phyloP scores from a whole-genome alignment of 371 early-diverging fungal species.

The Mortierella sp. region DNA sequence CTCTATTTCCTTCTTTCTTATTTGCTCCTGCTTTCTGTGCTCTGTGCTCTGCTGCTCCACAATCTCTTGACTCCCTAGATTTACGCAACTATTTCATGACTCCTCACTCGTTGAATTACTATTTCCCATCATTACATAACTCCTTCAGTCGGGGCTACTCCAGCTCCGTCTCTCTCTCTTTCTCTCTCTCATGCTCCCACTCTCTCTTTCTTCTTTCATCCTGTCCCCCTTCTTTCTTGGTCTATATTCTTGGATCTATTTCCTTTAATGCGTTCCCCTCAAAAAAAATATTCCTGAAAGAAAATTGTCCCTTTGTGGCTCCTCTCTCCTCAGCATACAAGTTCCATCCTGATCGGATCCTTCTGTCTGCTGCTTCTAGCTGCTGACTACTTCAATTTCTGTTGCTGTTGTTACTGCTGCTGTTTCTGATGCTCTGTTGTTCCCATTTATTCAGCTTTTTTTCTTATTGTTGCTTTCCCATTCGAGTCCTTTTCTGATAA shows the following conservation, averaged over 20 bases:
- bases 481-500: slow-evolving; percentile 14
- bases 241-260: neutral
- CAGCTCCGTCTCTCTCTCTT: slow-evolving; percentile 1
- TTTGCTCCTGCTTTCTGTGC: too few species aligned
- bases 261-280: slow-evolving; percentile 22
- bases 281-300: slow-evolving; percentile 12
- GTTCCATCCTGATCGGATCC: slow-evolving; percentile 27
- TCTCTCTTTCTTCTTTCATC: neutral
- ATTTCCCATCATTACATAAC: slow-evolving; percentile 17
- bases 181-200: neutral
- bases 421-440: slow-evolving; percentile 1
- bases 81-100: slow-evolving; percentile 1
- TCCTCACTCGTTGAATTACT: slow-evolving; percentile 12
- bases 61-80: neutral
- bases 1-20: neutral
- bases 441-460: neutral
- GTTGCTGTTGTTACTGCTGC: neutral
- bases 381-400: neutral
- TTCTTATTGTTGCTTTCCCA: neutral
- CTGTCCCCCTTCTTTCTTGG: neutral
- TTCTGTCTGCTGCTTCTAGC: neutral
- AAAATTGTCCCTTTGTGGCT: slow-evolving; percentile 26
- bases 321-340: slow-evolving; percentile 23
- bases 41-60: slow-evolving; percentile 4
- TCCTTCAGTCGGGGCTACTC: neutral